A percentile compares a stretch with the other conserved stretches of the same genome.
phyloP scores from a whole-genome alignment of 768 basidiomycete genomes.

The Holtermanniella nyarrowii region DNA sequence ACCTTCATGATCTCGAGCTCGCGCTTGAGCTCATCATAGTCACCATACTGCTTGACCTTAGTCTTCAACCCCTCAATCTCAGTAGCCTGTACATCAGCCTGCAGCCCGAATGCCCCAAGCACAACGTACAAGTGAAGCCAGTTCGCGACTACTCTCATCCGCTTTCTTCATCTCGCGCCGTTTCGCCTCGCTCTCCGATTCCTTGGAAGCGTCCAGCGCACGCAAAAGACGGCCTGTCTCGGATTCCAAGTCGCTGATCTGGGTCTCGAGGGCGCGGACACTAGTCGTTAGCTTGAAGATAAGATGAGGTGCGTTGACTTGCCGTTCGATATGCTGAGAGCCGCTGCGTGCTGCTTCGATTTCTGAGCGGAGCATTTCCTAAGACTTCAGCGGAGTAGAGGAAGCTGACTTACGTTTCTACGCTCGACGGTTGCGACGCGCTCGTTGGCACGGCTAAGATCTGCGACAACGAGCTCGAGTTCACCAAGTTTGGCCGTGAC shows the following conservation, averaged over 20 bases:
- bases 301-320: neutral
- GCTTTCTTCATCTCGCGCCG: constrained; percentile 46
- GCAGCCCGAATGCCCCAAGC: neutral
- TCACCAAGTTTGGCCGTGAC: constrained; percentile 80
- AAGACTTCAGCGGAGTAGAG: constrained; percentile 1
- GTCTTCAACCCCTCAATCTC: constrained; percentile 62
- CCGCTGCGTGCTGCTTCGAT: constrained; percentile 82
- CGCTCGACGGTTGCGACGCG: constrained; percentile 85
- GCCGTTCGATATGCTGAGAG: constrained; percentile 34
- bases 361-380: constrained; percentile 93
- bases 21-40: constrained; percentile 96
- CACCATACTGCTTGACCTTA: constrained; percentile 60
- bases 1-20: constrained; percentile 99
- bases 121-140: constrained; percentile 47
- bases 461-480: constrained; percentile 87
- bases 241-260: constrained; percentile 63
- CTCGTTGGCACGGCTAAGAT: constrained; percentile 88
- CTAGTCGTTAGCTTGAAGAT: constrained; percentile 41
- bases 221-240: constrained; percentile 62
- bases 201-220: constrained; percentile 47
- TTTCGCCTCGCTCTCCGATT: constrained; percentile 56
- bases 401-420: constrained; percentile 57
- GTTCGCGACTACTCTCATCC: constrained; percentile 55
- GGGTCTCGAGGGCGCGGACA: constrained; percentile 60
- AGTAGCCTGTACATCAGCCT: constrained; percentile 42